A percentile compares a stretch with the other conserved stretches of the same genome.
phyloP scores from a whole-genome alignment of 225 moss, liverwort and hornwort genomes.

The Polytrichum commune region DNA sequence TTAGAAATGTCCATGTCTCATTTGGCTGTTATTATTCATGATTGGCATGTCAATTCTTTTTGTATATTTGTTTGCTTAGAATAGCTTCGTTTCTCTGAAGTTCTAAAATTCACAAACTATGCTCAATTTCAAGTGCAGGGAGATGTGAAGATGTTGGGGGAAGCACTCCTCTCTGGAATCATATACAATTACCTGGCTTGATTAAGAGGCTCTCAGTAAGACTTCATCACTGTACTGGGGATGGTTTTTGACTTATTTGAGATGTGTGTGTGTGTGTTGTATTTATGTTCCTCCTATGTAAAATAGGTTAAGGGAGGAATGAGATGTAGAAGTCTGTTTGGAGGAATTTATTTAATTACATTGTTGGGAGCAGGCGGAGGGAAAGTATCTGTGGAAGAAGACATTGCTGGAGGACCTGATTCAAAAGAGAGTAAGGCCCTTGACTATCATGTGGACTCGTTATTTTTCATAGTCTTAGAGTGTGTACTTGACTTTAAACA shows the following conservation, averaged over 20 bases:
- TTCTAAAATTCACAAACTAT: no score
- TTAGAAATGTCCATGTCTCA: no score
- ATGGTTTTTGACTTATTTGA: no score
- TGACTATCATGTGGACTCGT: not conserved
- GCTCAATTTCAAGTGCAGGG: conserved; percentile 49
- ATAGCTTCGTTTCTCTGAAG: not conserved
- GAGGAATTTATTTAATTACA: not conserved
- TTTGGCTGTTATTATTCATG: no score
- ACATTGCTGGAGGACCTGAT: conserved; percentile 79
- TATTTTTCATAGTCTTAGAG: not conserved
- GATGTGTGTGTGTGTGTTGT: no score
- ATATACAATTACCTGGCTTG: conserved; percentile 6
- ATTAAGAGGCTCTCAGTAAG: no score
- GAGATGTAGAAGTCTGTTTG: no score
- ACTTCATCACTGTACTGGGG: no score
- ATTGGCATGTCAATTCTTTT: no score
- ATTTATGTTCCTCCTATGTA: no score
- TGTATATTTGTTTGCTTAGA: no score
- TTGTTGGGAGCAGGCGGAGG: conserved; percentile 69
- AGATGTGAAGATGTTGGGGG: conserved; percentile 59
- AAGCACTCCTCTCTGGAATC: conserved; percentile 81
- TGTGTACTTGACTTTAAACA: not conserved
- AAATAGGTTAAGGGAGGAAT: no score
- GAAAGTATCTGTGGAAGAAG: conserved; percentile 87
- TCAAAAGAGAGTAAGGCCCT: conserved; percentile 54